Evolutionary conservation across 495 filamentous ascomycete species (phyloP), one percentile per base, ranked within the genome.

Genomic region (Aspergillus wentii): DNA sequence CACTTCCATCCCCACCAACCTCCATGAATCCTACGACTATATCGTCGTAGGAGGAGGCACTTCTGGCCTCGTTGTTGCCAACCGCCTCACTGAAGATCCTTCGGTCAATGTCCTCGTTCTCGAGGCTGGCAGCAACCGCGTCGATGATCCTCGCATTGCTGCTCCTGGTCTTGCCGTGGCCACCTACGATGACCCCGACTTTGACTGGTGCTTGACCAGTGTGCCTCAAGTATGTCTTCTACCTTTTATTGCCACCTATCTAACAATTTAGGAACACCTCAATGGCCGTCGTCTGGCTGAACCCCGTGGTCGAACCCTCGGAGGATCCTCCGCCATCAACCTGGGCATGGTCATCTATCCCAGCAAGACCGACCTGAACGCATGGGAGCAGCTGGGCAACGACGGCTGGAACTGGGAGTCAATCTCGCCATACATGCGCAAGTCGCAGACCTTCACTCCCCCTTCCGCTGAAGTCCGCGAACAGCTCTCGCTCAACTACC

Each of bases 261-360:
- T 41, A 22, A 44, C 21, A 33, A 39, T 35, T 8, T 17, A 35
- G 43, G 37, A 16, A 35, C 25, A 53, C 36, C 38, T 43, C 5
- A 52, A 62, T n/a, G 48, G 48, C 18, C 48, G 51, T 4, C 38
- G 40, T 29, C 48, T 59, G 17, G 42, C 29, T 1, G 56, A 64
- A 34, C 44, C 65, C 9, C 71, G 70, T 5, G 76, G 75, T 17
- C 74, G 72, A 35, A 61, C 68, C 21, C 54, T 80, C 2, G 79
- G 78, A 7, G 79, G 78, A 6, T 72, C 70, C 10, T 75, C 69
- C 11, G 70, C 62, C 2, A 57, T 82, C 40, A 80, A 80, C 25
- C 44, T 48, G 17, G 39, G 43, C 8, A 40, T 46, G 10, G 26
- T 52, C 15, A 36, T 55, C 19, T 52, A 48, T 13, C 56, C 51